A percentile compares a stretch with the other conserved stretches of the same genome.
Evolutionary conservation across 192 early-diverging fungal genomes (phyloP).

Genomic region (Allomyces macrogynus): DNA sequence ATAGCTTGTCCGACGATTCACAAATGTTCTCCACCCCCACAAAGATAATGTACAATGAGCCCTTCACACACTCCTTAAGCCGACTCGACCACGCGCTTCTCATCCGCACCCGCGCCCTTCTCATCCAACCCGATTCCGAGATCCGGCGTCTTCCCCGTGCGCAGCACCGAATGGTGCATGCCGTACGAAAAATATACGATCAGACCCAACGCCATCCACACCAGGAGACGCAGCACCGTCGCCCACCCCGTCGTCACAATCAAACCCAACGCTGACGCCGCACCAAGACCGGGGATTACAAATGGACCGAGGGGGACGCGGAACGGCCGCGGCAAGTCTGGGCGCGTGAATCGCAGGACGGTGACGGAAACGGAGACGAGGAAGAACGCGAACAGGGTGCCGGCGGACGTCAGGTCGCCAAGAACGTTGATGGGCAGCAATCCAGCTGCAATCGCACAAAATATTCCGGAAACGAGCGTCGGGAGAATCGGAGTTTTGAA

Average conservation of each 20-base stretch:
- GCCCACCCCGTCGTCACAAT: background rate
- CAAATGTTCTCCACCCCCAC: too few relatives aligned
- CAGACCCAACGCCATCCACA: background rate
- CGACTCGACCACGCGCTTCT: too few relatives aligned
- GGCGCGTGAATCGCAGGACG: background rate
- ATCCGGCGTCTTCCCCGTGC: too few relatives aligned
- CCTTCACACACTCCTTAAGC: too few relatives aligned
- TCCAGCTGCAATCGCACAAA: background rate
- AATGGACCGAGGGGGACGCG: background rate
- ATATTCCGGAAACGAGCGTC: background rate
- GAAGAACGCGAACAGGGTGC: background rate
- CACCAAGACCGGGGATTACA: background rate
- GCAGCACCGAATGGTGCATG: slow-evolving; percentile 33
- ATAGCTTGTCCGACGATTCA: too few relatives aligned
- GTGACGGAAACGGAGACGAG: background rate
- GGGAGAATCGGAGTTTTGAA: background rate
- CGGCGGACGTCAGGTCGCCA: background rate
- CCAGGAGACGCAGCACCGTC: background rate
- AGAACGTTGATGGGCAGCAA: background rate
- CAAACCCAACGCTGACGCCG: background rate
- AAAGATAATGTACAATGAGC: too few relatives aligned
- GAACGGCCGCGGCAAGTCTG: background rate
- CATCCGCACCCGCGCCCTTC: too few relatives aligned
- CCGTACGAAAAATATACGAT: slow-evolving; percentile 31
- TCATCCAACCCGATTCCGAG: too few relatives aligned